Evolutionary conservation across 805 yeast genomes (phyloP), one percentile per base, ranked within the genome.

Genomic region (Isabelozyma rhagii): DNA sequence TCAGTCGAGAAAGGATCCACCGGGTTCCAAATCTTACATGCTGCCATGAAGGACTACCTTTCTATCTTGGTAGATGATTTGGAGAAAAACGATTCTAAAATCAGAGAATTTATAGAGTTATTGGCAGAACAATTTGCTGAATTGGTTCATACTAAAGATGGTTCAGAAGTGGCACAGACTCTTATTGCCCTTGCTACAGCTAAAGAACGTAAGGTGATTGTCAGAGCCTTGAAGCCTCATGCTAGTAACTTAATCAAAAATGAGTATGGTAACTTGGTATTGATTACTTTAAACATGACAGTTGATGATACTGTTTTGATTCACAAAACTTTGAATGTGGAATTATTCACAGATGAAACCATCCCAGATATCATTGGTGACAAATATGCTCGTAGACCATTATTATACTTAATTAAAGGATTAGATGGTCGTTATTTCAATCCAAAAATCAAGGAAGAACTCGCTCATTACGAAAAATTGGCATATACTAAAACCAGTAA

Each of bases 1-100:
- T 87, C 97, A 5, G 94, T 93, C 45, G 93, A 87, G 66, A 93
- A 93, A 70, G 98, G 98, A 5, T 90, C 97, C 2, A 87, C 96
- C 25, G 98, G 98, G 39, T 93, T 93, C 79, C 96, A 91, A 67
- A 87, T 93, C 56, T 80, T 93, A 65, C 98, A 93, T 68, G 96
- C 97, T 39, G 97, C 96, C 46, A 90, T 93, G 97, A 85, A 79
- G 64, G 97, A 93, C 67, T 90, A 87, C 61, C 80, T 83, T 44
- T 80, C 84, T 53, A 85, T 90, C 52, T 82, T 90, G 54, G 82
- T 82, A 52, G 82, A 79, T 43, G 76, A 73, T 48, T 47, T 69
- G 27, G 77, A 71, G 47, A 57, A 54, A 40, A 57, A 64, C 57
- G 78, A 74, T 51, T 77, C 79, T 41, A 93, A 89, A 66, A 80